Evolutionary conservation across 495 filamentous ascomycete genomes (phyloP).

Genomic region (Trichocladium uniseriatum): DNA sequence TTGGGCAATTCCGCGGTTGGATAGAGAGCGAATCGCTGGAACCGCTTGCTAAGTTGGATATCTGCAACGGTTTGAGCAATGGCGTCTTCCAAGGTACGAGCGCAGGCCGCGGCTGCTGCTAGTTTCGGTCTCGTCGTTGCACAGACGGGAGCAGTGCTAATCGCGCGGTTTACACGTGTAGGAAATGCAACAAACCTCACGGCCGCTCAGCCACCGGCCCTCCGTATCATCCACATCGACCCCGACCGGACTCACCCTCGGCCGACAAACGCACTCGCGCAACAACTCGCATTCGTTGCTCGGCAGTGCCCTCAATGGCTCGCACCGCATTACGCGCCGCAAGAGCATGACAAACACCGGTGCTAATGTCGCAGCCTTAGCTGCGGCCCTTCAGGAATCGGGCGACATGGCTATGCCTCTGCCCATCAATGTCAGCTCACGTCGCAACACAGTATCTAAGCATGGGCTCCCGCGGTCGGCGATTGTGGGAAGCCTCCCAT

Average conservation of each 20-base stretch:
- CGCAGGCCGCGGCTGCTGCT: conserved; percentile 20
- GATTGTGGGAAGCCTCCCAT: conserved; percentile 47
- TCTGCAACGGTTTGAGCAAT: conserved; percentile 31
- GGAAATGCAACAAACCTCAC: conserved; percentile 42
- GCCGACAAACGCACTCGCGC: conserved; percentile 52
- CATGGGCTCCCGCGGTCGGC: conserved; percentile 32
- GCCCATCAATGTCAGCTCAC: conserved; percentile 38
- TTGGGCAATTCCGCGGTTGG: conserved; percentile 12
- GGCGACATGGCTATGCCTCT: conserved; percentile 46
- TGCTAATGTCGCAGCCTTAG: conserved; percentile 63
- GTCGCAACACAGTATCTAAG: conserved; percentile 46
- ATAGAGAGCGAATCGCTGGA: conserved; percentile 15
- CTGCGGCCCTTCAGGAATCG: conserved; percentile 54
- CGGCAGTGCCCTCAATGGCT: conserved; percentile 56
- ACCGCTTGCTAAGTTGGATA: conserved; percentile 12
- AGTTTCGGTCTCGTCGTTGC: conserved; percentile 18
- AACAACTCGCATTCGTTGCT: conserved; percentile 77
- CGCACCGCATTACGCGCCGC: conserved; percentile 79
- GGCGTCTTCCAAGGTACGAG: conserved; percentile 45
- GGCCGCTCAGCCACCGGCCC: conserved; percentile 42
- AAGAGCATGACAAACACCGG: conserved; percentile 81
- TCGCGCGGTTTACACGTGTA: conserved; percentile 23
- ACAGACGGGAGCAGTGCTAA: conserved; percentile 27
- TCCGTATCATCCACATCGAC: conserved; percentile 34
- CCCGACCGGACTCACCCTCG: conserved; percentile 30